Evolutionary conservation across 805 yeast species (phyloP), one percentile per base, ranked within the genome.

Genomic region (Metschnikowia anglica): DNA sequence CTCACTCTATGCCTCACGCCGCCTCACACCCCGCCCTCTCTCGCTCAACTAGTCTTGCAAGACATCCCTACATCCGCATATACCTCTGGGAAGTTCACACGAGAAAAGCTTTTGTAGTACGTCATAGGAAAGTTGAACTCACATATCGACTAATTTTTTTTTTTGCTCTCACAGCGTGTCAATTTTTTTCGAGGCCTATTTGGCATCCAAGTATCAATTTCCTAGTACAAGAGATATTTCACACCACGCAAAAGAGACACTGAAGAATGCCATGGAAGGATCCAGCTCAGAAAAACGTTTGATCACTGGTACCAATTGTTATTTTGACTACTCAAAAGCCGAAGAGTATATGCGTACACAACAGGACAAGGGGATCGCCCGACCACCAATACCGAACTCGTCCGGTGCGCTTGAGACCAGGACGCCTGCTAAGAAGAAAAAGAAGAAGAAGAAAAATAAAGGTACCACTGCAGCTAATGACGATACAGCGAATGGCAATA

Each of bases 391-490:
- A 10, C 15, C 18, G 28, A 11, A 12, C 30, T n/a, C n/a, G n/a
- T n/a, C n/a, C n/a, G n/a, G 21, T 10, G 16, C 27, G n/a, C 32
- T 25, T 5, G 44, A 30, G 16, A 13, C 13, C 26, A 42, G 33
- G 34, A 6, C 37, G 12, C 3, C 38, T 5, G 24, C 25, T 4
- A 61, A 61, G 48, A 64, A 61, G 52, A 63, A 61, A 53, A 66
- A 62, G 53, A 64, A 60, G 46, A 68, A 61, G 55, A 61, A 55
- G 47, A 58, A 54, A 47, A 37, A 37, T 17, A 54, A 48, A 35
- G 17, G 34, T 35, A 29, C 29, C 12, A 15, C 46, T 12, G 34
- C 53, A 3, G 39, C 48, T 5, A 34, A 37, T 16, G 35, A 23
- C 17, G 10, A 30, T 20, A 12, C 34, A 12, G 13, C 34, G 15